These are phyloP conservation scores for Phoma herbarum DNA, from an alignment of 2,329 filamentous ascomycete genomes.

Conservation along the genomic window DNA sequence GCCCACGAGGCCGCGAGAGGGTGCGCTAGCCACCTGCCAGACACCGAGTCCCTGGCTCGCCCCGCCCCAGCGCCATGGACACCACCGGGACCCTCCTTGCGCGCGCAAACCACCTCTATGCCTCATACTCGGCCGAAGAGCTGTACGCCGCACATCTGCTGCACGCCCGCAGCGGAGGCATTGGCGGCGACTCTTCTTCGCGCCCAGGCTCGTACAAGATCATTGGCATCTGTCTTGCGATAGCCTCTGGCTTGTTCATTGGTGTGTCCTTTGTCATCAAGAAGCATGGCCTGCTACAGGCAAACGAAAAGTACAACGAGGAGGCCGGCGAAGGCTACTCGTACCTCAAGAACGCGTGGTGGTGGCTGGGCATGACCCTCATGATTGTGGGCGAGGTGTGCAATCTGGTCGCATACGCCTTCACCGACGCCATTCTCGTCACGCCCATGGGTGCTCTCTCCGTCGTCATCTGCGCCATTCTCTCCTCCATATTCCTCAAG, in stretches of 20 bases:
- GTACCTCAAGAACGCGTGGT: conserved; percentile 92
- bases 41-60: conserved; percentile 19
- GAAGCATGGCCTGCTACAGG: conserved; percentile 88
- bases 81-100: conserved; percentile 43
- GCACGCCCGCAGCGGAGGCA: conserved; percentile 55
- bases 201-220: conserved; percentile 77
- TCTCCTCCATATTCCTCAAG: conserved; percentile 95
- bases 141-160: conserved; percentile 54
- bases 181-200: conserved; percentile 37
- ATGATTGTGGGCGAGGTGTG: conserved; percentile 98
- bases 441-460: conserved; percentile 90
- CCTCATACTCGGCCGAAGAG: conserved; percentile 5
- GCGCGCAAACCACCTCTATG: conserved; percentile 12
- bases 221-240: conserved; percentile 84
- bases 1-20: conserved; percentile 10
- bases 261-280: conserved; percentile 95
- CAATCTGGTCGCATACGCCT: conserved; percentile 97
- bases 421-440: conserved; percentile 94
- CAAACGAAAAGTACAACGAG: conserved; percentile 96
- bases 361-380: conserved; percentile 95
- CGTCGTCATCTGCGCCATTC: conserved; percentile 88
- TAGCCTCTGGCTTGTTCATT: conserved; percentile 90
- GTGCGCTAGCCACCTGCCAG: conserved; percentile 23
- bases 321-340: conserved; percentile 96
- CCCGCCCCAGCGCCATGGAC: conserved; percentile 53